Evolutionary conservation across 768 basidiomycete genomes (phyloP).

Genomic region (Hypholoma sublateritium): DNA sequence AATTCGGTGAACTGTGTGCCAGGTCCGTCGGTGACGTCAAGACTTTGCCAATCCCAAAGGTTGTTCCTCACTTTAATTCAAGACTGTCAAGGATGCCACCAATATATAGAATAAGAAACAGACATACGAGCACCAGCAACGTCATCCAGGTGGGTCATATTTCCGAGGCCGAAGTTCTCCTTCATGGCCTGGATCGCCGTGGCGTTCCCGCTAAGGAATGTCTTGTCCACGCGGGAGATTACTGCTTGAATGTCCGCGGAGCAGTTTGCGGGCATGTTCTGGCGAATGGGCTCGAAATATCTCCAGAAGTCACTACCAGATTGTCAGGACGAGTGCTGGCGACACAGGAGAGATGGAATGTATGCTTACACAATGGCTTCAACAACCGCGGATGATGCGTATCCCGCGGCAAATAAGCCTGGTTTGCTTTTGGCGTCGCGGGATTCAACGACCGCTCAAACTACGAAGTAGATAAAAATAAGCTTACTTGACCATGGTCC

Average conservation of each 20-base stretch:
- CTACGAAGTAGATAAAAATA: not conserved
- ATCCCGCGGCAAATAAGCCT: slow-evolving; percentile 63
- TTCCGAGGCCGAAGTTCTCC: slow-evolving; percentile 55
- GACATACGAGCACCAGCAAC: slow-evolving; percentile 56
- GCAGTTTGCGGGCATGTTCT: slow-evolving; percentile 71
- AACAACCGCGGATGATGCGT: slow-evolving; percentile 66
- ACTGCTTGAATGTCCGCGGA: slow-evolving; percentile 70
- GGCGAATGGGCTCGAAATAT: slow-evolving; percentile 72
- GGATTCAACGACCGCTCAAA: not conserved
- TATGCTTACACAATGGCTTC: slow-evolving; percentile 52
- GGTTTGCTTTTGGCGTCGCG: slow-evolving; percentile 45
- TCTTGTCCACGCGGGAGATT: slow-evolving; percentile 58
- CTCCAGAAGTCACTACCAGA: slow-evolving; percentile 56
- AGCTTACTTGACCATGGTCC: slow-evolving; percentile 67
- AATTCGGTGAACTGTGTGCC: slow-evolving; percentile 53
- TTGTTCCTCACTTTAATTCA: slow-evolving; percentile 47
- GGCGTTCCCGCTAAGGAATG: slow-evolving; percentile 44
- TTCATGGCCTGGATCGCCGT: slow-evolving; percentile 55
- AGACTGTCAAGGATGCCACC: not conserved
- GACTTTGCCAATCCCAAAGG: slow-evolving; percentile 67
- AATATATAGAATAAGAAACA: not conserved
- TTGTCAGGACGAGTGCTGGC: not conserved
- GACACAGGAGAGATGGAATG: not conserved
- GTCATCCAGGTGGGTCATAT: slow-evolving; percentile 63
- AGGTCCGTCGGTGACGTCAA: slow-evolving; percentile 52